Evolutionary conservation across 2,329 filamentous ascomycete species (phyloP), one percentile per base, ranked within the genome.

Genomic region (Bipolaris oryzae): DNA sequence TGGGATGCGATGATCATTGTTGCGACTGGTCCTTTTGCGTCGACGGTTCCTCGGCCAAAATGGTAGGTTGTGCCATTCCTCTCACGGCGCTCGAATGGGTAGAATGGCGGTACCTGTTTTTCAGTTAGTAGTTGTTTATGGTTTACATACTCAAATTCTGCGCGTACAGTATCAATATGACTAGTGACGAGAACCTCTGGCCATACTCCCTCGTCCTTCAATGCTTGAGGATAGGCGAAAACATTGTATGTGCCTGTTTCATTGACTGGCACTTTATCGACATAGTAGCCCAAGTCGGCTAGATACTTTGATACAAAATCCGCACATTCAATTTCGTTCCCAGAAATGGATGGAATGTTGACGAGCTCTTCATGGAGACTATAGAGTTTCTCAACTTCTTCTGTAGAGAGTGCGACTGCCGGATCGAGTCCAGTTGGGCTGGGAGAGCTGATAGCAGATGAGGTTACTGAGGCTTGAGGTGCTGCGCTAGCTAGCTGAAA

Each of bases 1-100:
- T 84, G 78, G 2, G 90, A 76, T 0, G 91, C 90, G 23, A 82
- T 84, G 57, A 92, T 84, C 76, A 92, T 90, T 10, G 90, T 83
- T 0, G 90, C 89, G 7, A 94, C 71, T 48, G 75, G 74, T 47
- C 72, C 80, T 66, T 82, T 82, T 44, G 75, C 80, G 53, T 82
- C 90, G 23, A 91, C 89, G 50, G 82, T 87, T 53, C 91, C 91
- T 33, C 91, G 87, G 7, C 91, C 91, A n/a, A 57, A 66, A 42
- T 68, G 64, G 34, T 66, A 68, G 60, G 92, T 88, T 57, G 72
- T 76, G 47, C 68, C 76, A 62, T 48, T 84, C 82, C 50, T 81
- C 45, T 73, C 67, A 3, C 79, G 78, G 20, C 79, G 76, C 15
- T 79, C 77, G 72, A 91, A 91, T 0, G 87, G 86, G 34, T 90